A percentile compares a stretch with the other conserved stretches of the same genome.
Evolutionary conservation across 495 filamentous ascomycete genomes (phyloP).

Genomic region (Bryoglossum gracile): DNA sequence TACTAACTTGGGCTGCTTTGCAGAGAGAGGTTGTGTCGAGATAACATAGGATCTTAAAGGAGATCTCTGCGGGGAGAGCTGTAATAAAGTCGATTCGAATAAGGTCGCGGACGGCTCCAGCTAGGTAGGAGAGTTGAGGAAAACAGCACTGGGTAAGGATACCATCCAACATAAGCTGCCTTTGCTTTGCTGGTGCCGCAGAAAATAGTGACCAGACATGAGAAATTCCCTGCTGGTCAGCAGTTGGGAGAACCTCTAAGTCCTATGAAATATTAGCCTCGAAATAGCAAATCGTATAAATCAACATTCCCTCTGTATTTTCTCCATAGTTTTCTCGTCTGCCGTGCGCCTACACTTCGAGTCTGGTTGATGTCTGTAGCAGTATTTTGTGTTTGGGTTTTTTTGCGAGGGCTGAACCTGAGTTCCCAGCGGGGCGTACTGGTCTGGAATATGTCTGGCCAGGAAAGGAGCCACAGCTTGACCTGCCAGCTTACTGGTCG

Average conservation of each 20-base stretch:
- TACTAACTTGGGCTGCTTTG: constrained; percentile 92
- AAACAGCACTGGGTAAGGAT: constrained; percentile 96
- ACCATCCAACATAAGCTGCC: constrained; percentile 90
- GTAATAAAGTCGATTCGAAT: constrained; percentile 93
- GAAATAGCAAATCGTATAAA: background rate
- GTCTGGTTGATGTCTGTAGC: constrained; percentile 91
- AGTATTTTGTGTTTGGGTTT: constrained; percentile 79
- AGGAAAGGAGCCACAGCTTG: constrained; percentile 73
- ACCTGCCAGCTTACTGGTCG: constrained; percentile 35
- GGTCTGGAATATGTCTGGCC: constrained; percentile 72
- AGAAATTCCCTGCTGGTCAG: constrained; percentile 86
- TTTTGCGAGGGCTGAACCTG: constrained; percentile 29
- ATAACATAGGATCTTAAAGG: constrained; percentile 86
- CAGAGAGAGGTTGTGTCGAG: constrained; percentile 95
- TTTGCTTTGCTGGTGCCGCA: constrained; percentile 85
- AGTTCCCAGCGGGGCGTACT: constrained; percentile 66
- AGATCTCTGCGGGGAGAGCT: constrained; percentile 81
- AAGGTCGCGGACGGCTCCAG: constrained; percentile 76
- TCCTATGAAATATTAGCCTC: constrained; percentile 42
- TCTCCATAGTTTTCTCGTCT: constrained; percentile 92
- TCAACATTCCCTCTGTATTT: constrained; percentile 69
- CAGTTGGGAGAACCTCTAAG: constrained; percentile 70
- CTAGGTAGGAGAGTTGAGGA: constrained; percentile 89
- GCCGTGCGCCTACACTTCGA: constrained; percentile 87
- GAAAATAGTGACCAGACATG: constrained; percentile 98